Evolutionary conservation across 768 basidiomycete species (phyloP), one percentile per base, ranked within the genome.

Genomic region (Tylopilus vinaceipallidus): DNA sequence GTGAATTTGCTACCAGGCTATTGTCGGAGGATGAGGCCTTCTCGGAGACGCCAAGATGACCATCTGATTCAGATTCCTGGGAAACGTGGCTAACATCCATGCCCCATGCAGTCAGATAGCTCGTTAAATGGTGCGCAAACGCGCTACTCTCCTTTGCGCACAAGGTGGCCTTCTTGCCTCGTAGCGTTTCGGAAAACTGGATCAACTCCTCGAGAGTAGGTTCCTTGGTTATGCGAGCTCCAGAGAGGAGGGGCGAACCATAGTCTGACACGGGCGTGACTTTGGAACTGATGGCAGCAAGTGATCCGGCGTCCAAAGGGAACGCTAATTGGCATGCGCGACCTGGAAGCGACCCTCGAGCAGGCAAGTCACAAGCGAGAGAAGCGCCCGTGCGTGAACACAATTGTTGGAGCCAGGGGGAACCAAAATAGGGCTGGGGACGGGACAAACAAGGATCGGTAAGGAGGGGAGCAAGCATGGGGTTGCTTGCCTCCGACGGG

Each of bases 81-180:
- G 85, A 82, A 37, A 84, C 75, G 70, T 94, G 92, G 44, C 81
- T 84, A 36, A 98, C 85, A 60, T 95, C 91, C 84, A 98, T 80
- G 12, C 95, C 94, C 95, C 95, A 98, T 6, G 88, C 81, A 19
- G 89, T 90, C 50, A 99, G 77, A 69, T 95, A 97, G 57, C 88
- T 88, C 22, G 94, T 94, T 30, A 99, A 74, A 67, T 97, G 91
- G 44, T 88, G 89, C 0, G 94, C 95, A 61, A 98, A 99, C 3
- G 85, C 81, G 34, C 91, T 90, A 55, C 80, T 82, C n/a, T 91
- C 80, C 60, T 82, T 86, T 7, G 95, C 91, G 62, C 95, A 89
- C 23, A 99, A 71, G 0, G 81, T 82, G 0, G 88, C 95, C 57
- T 81, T 86, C 69, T 86, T 91, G 13, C 93, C 91, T 61, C 83